Evolutionary conservation across 2,329 filamentous ascomycete genomes (phyloP).

Genomic region (Didymella pinodella): DNA sequence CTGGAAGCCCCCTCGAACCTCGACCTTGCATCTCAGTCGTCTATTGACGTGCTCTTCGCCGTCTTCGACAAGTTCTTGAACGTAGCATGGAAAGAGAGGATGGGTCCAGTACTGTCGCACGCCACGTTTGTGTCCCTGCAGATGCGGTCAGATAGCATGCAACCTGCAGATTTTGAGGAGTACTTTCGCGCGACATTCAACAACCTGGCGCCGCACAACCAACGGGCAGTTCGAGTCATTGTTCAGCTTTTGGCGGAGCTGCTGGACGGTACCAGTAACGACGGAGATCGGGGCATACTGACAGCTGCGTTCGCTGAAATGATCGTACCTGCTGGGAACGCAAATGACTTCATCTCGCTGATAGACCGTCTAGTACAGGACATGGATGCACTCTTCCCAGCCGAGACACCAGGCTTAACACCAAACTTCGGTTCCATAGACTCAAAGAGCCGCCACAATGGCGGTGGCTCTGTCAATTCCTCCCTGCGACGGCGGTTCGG

Average conservation of each 20-base stretch:
- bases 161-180: conserved; percentile 74
- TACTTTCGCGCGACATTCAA: conserved; percentile 63
- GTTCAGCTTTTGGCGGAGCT: conserved; percentile 87
- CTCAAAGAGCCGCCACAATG: conserved; percentile 65
- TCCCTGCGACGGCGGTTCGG: conserved; percentile 86
- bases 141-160: conserved; percentile 65
- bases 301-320: conserved; percentile 90
- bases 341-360: conserved; percentile 85
- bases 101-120: conserved; percentile 82
- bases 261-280: conserved; percentile 87
- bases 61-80: conserved; percentile 93
- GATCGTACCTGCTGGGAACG: conserved; percentile 77
- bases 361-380: conserved; percentile 90
- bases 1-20: conserved; percentile 83
- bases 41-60: conserved; percentile 85
- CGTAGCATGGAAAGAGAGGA: conserved; percentile 86
- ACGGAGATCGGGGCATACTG: conserved; percentile 86
- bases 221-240: conserved; percentile 80
- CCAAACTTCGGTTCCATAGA: conserved; percentile 66
- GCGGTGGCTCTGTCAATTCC: conserved; percentile 79
- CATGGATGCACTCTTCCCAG: conserved; percentile 86
- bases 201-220: conserved; percentile 66
- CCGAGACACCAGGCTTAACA: conserved; percentile 58
- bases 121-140: conserved; percentile 79
- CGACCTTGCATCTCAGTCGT: conserved; percentile 76